Evolutionary conservation across 441 rosid species (phyloP), one percentile per base, ranked within the genome.

Genomic region (Pelargonium citronellum): DNA sequence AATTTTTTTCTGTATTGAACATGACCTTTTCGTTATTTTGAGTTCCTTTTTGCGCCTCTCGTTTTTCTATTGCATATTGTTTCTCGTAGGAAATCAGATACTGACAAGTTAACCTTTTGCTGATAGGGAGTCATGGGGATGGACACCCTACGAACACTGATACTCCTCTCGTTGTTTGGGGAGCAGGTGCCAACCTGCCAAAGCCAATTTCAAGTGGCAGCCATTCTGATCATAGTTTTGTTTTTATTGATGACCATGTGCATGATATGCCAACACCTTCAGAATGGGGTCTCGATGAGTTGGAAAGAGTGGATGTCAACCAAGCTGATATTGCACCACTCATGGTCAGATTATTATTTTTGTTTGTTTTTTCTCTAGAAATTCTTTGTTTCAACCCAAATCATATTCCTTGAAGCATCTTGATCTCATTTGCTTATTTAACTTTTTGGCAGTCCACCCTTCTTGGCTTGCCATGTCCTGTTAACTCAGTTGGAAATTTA

Each of bases 241-340:
- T 63, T 69, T 91, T 90, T 76, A 78, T 94, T 72, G 99, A 94
- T 85, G 88, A 91, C 73, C 99, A 94, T 77, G 83, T 83, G 68
- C 97, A 91, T 85, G 96, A 89, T 69, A 79, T 78, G 75, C 92
- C 97, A 67, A 94, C 97, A 12, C 99, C 99, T 51, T 57, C 73
- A 67, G 88, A 78, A 4, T 94, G 99, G 99, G 96, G 91, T 63
- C 93, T 91, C 67, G 75, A 78, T 70, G 86, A 80, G 57, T 79
- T 90, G 67, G 96, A 94, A 85, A 87, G 99, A 75, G 90, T 91
- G 69, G 99, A 94, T 77, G 96, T 94, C 77, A 94, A 94, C 83
- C 99, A 94, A 87, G 97, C 97, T 76, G 99, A 94, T 85, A 90
- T 91, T 78, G 91, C 99, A 76, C 89, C 97, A 3, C 85, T 94